Percentiles rank a stretch among this genome's conserved stretches.
phyloP scores from a whole-genome alignment of 192 early-diverging fungal genomes.

The Coemansia sp. region DNA sequence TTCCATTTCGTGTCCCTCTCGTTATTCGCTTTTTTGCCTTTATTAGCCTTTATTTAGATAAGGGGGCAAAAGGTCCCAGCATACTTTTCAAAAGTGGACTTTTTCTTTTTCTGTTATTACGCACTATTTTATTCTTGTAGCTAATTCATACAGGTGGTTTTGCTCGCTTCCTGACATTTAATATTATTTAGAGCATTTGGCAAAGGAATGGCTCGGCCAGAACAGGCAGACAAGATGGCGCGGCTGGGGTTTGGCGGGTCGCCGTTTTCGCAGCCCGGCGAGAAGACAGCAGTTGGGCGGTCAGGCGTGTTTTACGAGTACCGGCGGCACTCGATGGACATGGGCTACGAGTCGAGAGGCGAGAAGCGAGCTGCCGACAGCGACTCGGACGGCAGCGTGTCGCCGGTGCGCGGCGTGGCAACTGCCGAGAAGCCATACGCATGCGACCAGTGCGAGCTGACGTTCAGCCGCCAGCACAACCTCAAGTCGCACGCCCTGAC shows the following conservation, averaged over 20 bases:
- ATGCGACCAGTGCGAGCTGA: conserved; percentile 63
- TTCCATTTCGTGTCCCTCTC: conserved; percentile 1
- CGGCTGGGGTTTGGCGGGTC: conserved; percentile 29
- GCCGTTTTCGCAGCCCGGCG: conserved; percentile 46
- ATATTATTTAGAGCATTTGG: neutral
- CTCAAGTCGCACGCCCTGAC: conserved; percentile 74
- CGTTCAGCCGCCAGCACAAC: conserved; percentile 75
- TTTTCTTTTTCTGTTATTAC: conserved; percentile 1
- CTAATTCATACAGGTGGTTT: neutral
- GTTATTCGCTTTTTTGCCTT: neutral
- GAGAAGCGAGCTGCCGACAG: conserved; percentile 21
- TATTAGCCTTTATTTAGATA: no score
- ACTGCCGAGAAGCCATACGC: conserved; percentile 56
- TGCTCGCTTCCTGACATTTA: neutral
- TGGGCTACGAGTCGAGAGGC: conserved; percentile 16
- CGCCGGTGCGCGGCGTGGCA: conserved; percentile 22
- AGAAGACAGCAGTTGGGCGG: conserved; percentile 44
- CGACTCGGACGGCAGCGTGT: conserved; percentile 14
- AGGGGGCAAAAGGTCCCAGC: no score
- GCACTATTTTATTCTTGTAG: conserved; percentile 11
- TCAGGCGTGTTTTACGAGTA: conserved; percentile 45
- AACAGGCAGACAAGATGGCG: conserved; percentile 41
- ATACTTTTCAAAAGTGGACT: neutral
- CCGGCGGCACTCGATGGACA: conserved; percentile 48
- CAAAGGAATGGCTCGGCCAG: conserved; percentile 29